These are phyloP conservation scores for Grosmannia clavigera DNA, from an alignment of 2,329 filamentous ascomycete genomes.

Conservation along the genomic window DNA sequence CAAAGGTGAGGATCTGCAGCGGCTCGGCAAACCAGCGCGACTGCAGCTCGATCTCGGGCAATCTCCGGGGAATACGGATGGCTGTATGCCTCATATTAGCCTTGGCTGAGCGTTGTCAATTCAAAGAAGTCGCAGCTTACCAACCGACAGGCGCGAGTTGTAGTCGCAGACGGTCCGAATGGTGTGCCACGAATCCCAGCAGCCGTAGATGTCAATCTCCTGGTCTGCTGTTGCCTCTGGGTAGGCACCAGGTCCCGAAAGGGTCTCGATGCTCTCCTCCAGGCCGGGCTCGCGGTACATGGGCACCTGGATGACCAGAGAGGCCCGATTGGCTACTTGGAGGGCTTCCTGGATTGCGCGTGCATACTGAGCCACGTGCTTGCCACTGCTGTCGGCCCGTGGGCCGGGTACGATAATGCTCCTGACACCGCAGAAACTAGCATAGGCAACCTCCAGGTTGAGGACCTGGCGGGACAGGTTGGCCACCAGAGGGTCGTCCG, in stretches of 20 bases:
- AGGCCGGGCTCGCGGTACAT: slow-evolving; percentile 64
- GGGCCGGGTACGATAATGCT: slow-evolving; percentile 77
- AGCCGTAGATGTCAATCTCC: slow-evolving; percentile 58
- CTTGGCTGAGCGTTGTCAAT: background rate
- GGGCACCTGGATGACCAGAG: slow-evolving; percentile 68
- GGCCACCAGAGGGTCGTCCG: slow-evolving; percentile 67
- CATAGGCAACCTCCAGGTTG: slow-evolving; percentile 84
- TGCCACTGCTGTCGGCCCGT: slow-evolving; percentile 35
- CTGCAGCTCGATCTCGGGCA: slow-evolving; percentile 49
- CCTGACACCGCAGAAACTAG: slow-evolving; percentile 82
- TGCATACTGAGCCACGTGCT: slow-evolving; percentile 61
- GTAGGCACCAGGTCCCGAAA: slow-evolving; percentile 32
- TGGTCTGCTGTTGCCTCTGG: slow-evolving; percentile 24
- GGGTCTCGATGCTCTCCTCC: slow-evolving; percentile 37
- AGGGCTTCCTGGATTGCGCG: slow-evolving; percentile 74
- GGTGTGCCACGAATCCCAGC: slow-evolving; percentile 91
- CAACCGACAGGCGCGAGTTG: slow-evolving; percentile 64
- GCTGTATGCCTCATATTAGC: slow-evolving; percentile 24
- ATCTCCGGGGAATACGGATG: slow-evolving; percentile 42
- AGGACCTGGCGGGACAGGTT: slow-evolving; percentile 83
- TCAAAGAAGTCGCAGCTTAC: slow-evolving; percentile 39
- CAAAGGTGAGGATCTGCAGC: slow-evolving; percentile 47
- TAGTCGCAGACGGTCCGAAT: slow-evolving; percentile 82
- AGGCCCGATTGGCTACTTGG: slow-evolving; percentile 60
- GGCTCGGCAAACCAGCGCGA: slow-evolving; percentile 60